Conservation (phyloP, 2,329 filamentous ascomycete species). For the Aspergillus sclerotialis region DNA sequence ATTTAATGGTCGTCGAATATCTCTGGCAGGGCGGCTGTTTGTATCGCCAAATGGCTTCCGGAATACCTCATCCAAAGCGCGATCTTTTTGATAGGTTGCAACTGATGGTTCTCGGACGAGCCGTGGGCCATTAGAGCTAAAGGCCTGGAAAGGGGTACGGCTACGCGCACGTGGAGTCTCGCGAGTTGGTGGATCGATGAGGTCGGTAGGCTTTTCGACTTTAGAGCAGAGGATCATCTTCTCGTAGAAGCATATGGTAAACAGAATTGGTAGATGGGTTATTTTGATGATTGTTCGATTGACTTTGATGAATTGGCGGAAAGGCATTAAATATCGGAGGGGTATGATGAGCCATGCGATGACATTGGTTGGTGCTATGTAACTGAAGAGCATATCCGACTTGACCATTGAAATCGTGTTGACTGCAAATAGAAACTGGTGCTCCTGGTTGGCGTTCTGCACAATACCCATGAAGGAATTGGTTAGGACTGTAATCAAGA, state of each 20-base stretch:
- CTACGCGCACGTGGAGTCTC: conserved; percentile 51
- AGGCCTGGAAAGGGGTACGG: conserved; percentile 53
- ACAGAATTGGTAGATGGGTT: conserved; percentile 81
- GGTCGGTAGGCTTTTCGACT: conserved; percentile 75
- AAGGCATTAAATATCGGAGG: conserved; percentile 69
- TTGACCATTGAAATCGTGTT: conserved; percentile 98
- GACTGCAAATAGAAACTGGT: conserved; percentile 87
- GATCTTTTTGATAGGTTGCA: conserved; percentile 81
- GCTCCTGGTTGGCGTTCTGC: conserved; percentile 87
- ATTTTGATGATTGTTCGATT: conserved; percentile 89
- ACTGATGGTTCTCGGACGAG: conserved; percentile 79
- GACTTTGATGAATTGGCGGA: conserved; percentile 72
- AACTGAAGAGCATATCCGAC: conserved; percentile 92
- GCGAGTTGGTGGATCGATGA: conserved; percentile 63
- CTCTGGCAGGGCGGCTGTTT: conserved; percentile 50
- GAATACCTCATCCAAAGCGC: conserved; percentile 86
- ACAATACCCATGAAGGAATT: conserved; percentile 96
- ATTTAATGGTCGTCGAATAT: conserved; percentile 61
- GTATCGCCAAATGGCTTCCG: conserved; percentile 58
- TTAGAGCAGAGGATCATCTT: conserved; percentile 66
- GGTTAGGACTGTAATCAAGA: conserved; percentile 89
- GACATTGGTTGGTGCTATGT: conserved; percentile 85
- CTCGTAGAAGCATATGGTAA: conserved; percentile 83
- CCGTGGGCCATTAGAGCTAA: conserved; percentile 57
- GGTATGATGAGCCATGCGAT: conserved; percentile 86